Conservation (phyloP, 306 rosid genomes). For the Fragaria vesca region DNA sequence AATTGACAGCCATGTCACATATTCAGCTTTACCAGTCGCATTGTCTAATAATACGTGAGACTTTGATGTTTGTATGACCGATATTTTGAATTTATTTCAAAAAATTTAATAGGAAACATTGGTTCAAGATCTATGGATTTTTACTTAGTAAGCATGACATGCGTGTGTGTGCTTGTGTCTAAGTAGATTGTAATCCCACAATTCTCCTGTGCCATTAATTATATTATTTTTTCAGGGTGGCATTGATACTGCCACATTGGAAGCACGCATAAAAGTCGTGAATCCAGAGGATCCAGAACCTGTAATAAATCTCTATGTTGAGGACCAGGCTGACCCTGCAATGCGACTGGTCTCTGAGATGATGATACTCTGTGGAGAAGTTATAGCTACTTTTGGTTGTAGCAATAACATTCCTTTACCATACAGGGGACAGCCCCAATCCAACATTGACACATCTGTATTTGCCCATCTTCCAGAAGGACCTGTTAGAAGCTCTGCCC, state of each 20-base stretch:
- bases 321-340: conserved; percentile 93
- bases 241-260: conserved; percentile 70
- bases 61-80: neutral
- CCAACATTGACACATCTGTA: conserved; percentile 69
- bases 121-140: conserved; percentile 5
- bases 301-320: conserved; percentile 75
- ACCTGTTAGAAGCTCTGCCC: conserved; percentile 88
- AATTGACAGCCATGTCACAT: neutral
- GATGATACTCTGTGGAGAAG: conserved; percentile 98
- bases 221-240: conserved; percentile 67
- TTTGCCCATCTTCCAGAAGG: conserved; percentile 97
- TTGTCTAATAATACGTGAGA: neutral
- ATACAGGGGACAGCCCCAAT: conserved; percentile 96
- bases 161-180: neutral
- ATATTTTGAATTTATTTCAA: neutral
- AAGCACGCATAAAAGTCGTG: conserved; percentile 84
- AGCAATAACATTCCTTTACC: conserved; percentile 79
- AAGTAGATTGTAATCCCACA: neutral
- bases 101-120: neutral
- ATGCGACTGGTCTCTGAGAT: conserved; percentile 96
- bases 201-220: neutral
- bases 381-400: conserved; percentile 78
- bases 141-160: neutral
- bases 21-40: neutral
- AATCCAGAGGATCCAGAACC: conserved; percentile 87